These are phyloP conservation scores for Linum trigynum DNA, from an alignment of 345 rosid genomes.

Conservation along the genomic window DNA sequence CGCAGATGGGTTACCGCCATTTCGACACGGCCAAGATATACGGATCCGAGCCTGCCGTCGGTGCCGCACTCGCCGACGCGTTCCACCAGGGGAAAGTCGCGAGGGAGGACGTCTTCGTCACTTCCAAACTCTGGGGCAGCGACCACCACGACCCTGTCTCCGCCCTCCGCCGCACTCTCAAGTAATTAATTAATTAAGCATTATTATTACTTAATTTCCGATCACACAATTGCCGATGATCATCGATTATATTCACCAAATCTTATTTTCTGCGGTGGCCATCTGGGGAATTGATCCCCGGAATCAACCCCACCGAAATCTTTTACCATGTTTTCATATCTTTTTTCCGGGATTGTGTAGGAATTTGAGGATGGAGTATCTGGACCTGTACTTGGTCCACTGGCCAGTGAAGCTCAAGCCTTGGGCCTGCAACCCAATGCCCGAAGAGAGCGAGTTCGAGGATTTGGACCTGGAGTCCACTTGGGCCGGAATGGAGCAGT, in stretches of 20 bases:
- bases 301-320: no score
- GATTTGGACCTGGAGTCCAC: constrained; percentile 51
- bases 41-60: constrained; percentile 78
- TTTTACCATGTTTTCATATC: neutral
- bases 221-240: neutral
- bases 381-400: constrained; percentile 85
- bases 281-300: neutral
- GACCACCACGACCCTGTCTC: constrained; percentile 76
- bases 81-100: constrained; percentile 28
- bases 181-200: constrained; percentile 19
- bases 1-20: constrained; percentile 80
- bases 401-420: constrained; percentile 90
- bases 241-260: constrained; percentile 4
- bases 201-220: neutral
- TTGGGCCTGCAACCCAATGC: constrained; percentile 39
- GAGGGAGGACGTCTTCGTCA: constrained; percentile 65
- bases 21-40: constrained; percentile 82
- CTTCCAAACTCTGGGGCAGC: constrained; percentile 75
- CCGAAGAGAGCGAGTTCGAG: constrained; percentile 63
- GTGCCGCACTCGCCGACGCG: constrained; percentile 48
- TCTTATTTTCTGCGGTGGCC: neutral
- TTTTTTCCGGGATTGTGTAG: constrained; percentile 17
- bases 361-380: constrained; percentile 56
- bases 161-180: constrained; percentile 54
- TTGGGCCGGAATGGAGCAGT: constrained; percentile 83